Evolutionary conservation across 2,329 filamentous ascomycete species (phyloP), one percentile per base, ranked within the genome.

Genomic region (Penicillium brevicompactum): DNA sequence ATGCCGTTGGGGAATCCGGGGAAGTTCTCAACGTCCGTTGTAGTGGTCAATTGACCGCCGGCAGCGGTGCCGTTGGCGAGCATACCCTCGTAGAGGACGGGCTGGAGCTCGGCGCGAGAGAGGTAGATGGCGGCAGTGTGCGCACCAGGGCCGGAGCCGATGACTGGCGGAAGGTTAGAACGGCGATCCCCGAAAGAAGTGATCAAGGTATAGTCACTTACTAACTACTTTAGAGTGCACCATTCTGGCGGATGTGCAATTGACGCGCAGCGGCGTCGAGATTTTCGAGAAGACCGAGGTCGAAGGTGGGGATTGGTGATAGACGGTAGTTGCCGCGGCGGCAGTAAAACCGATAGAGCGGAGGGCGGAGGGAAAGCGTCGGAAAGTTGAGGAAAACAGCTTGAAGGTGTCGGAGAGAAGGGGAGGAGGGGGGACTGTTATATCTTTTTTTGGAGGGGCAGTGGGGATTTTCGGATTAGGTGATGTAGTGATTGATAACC

Each of bases 61-160:
- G 94, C 91, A 6, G 94, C 94, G 68, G 95, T 96, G 70, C 93
- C 94, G 72, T 97, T 94, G 68, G 94, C 94, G 75, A 99, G 87
- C 84, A 99, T 96, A 67, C 94, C 94, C 80, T 99, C 94, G 74
- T 97, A 99, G 65, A 99, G 83, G 60, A 97, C 90, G 60, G 94
- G 94, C 78, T 95, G 90, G 73, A 99, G 80, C 75, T 99, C 93
- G 58, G 94, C 94, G 73, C 94, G 89, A 46, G 92, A 89, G 68
- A 97, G 88, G 79, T 99, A 99, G 74, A 99, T 87, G 75, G 94
- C 94, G 59, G 94, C 94, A 45, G 94, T 99, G 80, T 99, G 94
- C 77, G 92, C 94, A 67, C 92, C 94, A 61, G 94, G 94, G 81
- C 94, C 94, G 60, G 94, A 99, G 81, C 94, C 92, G 78, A 91